A percentile compares a stretch with the other conserved stretches of the same genome.
Conservation (phyloP, 1,284 basidiomycete genomes). For the Ceratobasidium sp. region DNA sequence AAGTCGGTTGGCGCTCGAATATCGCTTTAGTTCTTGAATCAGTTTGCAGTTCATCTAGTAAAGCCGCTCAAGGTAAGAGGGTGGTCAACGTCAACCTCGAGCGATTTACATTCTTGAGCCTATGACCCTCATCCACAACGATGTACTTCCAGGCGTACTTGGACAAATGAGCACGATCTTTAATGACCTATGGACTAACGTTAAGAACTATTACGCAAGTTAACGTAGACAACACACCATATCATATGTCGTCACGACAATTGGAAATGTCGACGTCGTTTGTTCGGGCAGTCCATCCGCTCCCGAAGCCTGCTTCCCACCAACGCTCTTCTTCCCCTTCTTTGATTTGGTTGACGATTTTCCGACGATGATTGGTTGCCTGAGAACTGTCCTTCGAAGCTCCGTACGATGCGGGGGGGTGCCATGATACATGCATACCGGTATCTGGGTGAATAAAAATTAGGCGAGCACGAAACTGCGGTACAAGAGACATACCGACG, state of each 20-base stretch:
- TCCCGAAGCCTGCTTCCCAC: constrained; percentile 15
- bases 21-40: constrained; percentile 91
- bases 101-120: constrained; percentile 79
- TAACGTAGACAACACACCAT: constrained; percentile 57
- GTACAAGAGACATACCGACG: constrained; percentile 61
- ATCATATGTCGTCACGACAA: constrained; percentile 93
- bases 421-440: constrained; percentile 91
- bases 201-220: not conserved
- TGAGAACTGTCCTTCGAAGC: constrained; percentile 68
- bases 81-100: not conserved
- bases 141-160: constrained; percentile 90
- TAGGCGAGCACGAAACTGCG: not conserved
- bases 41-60: constrained; percentile 58
- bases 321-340: constrained; percentile 44
- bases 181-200: constrained; percentile 66
- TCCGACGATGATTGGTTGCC: constrained; percentile 54
- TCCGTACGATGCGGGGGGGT: constrained; percentile 78
- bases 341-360: constrained; percentile 45
- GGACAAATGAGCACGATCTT: constrained; percentile 74
- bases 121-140: constrained; percentile 95
- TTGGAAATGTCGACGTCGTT: constrained; percentile 64
- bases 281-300: constrained; percentile 40
- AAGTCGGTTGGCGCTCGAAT: constrained; percentile 85
- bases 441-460: constrained; percentile 65
- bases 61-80: not conserved